Evolutionary conservation across 768 basidiomycete species (phyloP).

Genomic region (Phanerodontia chrysosporium): DNA sequence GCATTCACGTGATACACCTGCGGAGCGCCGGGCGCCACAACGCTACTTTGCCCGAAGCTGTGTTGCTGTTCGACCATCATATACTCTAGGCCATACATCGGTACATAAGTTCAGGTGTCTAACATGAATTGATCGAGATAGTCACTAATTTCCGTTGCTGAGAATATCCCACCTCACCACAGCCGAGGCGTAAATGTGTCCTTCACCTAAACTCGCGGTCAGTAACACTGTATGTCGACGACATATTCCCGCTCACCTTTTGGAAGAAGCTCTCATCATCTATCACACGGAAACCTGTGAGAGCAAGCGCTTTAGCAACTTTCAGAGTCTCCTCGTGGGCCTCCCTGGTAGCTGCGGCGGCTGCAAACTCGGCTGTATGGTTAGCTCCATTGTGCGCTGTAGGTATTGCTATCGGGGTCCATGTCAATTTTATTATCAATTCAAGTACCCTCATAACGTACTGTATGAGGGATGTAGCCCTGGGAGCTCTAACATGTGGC

Average conservation of each 20-base stretch:
- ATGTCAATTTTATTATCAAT: background rate
- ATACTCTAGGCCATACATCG: no score
- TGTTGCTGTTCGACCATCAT: no score
- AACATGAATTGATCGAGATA: no score
- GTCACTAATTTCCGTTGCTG: no score
- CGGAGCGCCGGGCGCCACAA: background rate
- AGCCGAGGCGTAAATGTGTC: background rate
- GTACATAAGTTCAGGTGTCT: no score
- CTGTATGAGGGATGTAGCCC: slow-evolving; percentile 73
- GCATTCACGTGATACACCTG: background rate
- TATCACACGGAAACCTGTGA: slow-evolving; percentile 62
- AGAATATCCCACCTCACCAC: no score
- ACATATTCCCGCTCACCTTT: slow-evolving; percentile 37
- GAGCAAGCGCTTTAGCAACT: slow-evolving; percentile 68
- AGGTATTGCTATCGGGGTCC: slow-evolving; percentile 58
- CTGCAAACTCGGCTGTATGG: slow-evolving; percentile 68
- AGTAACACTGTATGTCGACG: background rate
- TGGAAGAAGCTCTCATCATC: slow-evolving; percentile 60
- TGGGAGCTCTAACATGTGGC: no score
- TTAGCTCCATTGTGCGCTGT: slow-evolving; percentile 69
- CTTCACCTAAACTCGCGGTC: background rate
- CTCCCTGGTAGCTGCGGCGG: slow-evolving; percentile 52
- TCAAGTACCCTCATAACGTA: slow-evolving; percentile 18
- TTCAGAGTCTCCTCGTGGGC: slow-evolving; percentile 68
- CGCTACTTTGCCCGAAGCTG: background rate